Evolutionary conservation across 2,329 filamentous ascomycete genomes (phyloP).

Genomic region (Colletotrichum eremochloae): DNA sequence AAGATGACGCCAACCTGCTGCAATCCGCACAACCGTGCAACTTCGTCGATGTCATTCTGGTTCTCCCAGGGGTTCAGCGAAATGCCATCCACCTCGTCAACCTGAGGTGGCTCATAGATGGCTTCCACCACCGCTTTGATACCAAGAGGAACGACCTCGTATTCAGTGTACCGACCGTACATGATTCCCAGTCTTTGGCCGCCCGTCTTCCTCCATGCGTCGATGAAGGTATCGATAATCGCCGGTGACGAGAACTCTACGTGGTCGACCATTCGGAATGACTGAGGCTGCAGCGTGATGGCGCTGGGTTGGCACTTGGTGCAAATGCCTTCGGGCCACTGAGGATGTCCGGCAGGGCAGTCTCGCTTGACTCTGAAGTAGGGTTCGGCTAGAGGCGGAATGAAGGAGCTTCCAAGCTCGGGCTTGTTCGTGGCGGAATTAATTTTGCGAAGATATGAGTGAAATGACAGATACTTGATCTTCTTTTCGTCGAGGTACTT

Average conservation of each 20-base stretch:
- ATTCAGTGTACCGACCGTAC: slow-evolving; percentile 92
- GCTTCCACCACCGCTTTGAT: slow-evolving; percentile 96
- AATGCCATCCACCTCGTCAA: slow-evolving; percentile 89
- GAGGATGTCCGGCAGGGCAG: slow-evolving; percentile 92
- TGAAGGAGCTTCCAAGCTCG: slow-evolving; percentile 93
- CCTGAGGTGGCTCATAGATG: slow-evolving; percentile 95
- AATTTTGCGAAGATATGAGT: slow-evolving; percentile 93
- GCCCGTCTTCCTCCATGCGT: slow-evolving; percentile 91
- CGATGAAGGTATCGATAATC: slow-evolving; percentile 89
- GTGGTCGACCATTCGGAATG: slow-evolving; percentile 97
- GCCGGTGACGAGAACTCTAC: slow-evolving; percentile 92
- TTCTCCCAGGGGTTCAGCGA: slow-evolving; percentile 88
- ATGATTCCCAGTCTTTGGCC: slow-evolving; percentile 88
- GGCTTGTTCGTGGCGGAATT: slow-evolving; percentile 97
- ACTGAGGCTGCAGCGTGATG: slow-evolving; percentile 93
- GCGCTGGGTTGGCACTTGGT: slow-evolving; percentile 98
- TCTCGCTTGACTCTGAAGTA: slow-evolving; percentile 90
- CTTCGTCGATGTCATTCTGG: slow-evolving; percentile 82
- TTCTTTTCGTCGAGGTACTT: slow-evolving; percentile 93
- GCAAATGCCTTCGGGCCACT: slow-evolving; percentile 97
- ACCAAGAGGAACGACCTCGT: slow-evolving; percentile 91
- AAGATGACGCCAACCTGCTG: slow-evolving; percentile 94
- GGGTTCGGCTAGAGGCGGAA: slow-evolving; percentile 93
- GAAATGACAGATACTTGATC: slow-evolving; percentile 98
- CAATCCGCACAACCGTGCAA: slow-evolving; percentile 86